A percentile compares a stretch with the other conserved stretches of the same genome.
Evolutionary conservation across 2,329 filamentous ascomycete genomes (phyloP).

Genomic region (Sarocladium oryzae): DNA sequence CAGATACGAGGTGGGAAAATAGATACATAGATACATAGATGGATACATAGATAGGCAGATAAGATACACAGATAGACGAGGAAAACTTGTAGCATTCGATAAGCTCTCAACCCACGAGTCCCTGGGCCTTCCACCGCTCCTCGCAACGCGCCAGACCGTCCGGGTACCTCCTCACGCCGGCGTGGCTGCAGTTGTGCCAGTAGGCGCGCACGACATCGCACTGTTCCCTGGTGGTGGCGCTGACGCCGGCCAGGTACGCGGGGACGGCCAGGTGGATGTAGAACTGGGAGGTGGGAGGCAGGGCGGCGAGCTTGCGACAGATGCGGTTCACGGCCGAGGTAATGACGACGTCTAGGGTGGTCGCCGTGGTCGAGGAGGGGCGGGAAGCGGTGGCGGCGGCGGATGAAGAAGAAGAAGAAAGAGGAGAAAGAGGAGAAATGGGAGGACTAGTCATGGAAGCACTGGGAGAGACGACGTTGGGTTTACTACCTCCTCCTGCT

Average conservation of each 20-base stretch:
- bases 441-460: too few species aligned
- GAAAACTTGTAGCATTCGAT: too few species aligned
- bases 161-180: slow-evolving; percentile 29
- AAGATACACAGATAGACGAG: too few species aligned
- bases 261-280: slow-evolving; percentile 33
- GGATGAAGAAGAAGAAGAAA: background rate
- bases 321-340: slow-evolving; percentile 24
- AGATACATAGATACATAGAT: too few species aligned
- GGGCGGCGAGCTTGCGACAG: slow-evolving; percentile 26
- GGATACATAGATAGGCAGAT: too few species aligned
- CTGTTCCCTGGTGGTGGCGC: slow-evolving; percentile 24
- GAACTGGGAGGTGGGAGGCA: slow-evolving; percentile 26
- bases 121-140: slow-evolving; percentile 22
- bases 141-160: slow-evolving; percentile 24
- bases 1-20: too few species aligned
- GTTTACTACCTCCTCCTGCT: too few species aligned
- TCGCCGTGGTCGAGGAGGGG: too few species aligned
- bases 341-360: too few species aligned
- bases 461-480: too few species aligned
- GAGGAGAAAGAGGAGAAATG: too few species aligned
- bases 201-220: slow-evolving; percentile 29
- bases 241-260: slow-evolving; percentile 30
- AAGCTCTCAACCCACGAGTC: slow-evolving; percentile 14
- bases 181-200: slow-evolving; percentile 30
- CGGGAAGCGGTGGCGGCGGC: too few species aligned